Evolutionary conservation across 1,139 yeast species (phyloP), one percentile per base, ranked within the genome.

Genomic region (Candida frijolesensis): DNA sequence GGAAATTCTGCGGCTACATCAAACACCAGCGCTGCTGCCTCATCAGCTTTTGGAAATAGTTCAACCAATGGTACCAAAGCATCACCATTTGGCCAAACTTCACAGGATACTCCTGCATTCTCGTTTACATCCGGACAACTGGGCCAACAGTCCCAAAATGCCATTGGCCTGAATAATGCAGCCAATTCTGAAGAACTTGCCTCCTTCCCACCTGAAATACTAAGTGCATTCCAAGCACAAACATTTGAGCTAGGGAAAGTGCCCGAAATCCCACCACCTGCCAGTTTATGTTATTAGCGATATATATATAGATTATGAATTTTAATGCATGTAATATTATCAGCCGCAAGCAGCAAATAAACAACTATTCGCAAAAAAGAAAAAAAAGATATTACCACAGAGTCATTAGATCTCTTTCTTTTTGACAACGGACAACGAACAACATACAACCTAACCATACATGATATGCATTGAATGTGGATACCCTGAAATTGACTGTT

Each of bases 381-480:
- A 14, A 22, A 41, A 42, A 42, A 27, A 45, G 8, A 12, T 11
- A 27, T 9, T 11, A 5, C 16, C 32, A 18, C 50, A 15, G 19
- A 14, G 29, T 6, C 29, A 25, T 25, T 25, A 25, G 10, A 25
- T 25, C 29, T 9, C 29, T 8, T 25, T 25, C 29, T 4, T 25
- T 25, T 25, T 25, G 29, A 25, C 29, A 25, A 25, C 25, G 43
- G 29, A 25, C 29, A 25, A 25, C 25, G 43, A 40, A 42, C 39
- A 34, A 14, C 22, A 19, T 19, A 19, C 22, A 19, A 19, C 22
- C 22, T 19, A 19, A 19, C 4, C 22, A 19, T 19, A 19, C 22
- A 90, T 92, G 97, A 85, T 91, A 56, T 94, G 99, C 66, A 87
- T 92, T 25, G 96, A 91, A 66, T 94, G 99, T 67, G 80, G 84